phyloP scores from a whole-genome alignment of 441 rosid species.

The Bocquillonia castaneifolia region DNA sequence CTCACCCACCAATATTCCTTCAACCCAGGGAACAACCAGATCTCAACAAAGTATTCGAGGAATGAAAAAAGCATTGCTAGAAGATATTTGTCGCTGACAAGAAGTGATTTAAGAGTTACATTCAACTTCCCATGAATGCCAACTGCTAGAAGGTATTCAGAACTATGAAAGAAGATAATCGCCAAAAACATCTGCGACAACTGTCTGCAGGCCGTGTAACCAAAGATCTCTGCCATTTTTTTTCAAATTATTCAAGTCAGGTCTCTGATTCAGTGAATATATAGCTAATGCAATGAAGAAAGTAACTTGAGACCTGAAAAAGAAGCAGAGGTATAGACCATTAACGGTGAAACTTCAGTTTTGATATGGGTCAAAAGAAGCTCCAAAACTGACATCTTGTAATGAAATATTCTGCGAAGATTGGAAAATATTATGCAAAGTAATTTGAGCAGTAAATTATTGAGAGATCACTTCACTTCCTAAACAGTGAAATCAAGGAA shows the following conservation, averaged over 20 bases:
- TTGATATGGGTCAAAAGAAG: constrained; percentile 19
- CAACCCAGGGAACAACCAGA: constrained; percentile 49
- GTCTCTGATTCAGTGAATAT: constrained; percentile 6
- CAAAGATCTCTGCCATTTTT: constrained; percentile 53
- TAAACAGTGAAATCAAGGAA: too few species aligned
- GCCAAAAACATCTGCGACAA: constrained; percentile 50
- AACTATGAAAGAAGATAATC: constrained; percentile 57
- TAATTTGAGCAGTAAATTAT: too few species aligned
- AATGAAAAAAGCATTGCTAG: constrained; percentile 56
- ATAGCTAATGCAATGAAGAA: neutral
- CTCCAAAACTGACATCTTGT: constrained; percentile 21
- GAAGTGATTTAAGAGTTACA: constrained; percentile 53
- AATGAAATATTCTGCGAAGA: constrained; percentile 21
- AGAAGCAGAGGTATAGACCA: constrained; percentile 19
- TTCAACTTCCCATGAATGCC: constrained; percentile 54
- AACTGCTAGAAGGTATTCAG: constrained; percentile 60
- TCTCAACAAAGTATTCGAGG: constrained; percentile 54
- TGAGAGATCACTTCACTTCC: too few species aligned
- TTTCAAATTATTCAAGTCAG: constrained; percentile 14
- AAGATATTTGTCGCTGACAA: constrained; percentile 56
- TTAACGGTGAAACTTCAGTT: constrained; percentile 19
- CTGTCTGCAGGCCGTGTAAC: constrained; percentile 53
- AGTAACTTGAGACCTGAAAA: constrained; percentile 36
- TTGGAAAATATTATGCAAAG: too few species aligned
- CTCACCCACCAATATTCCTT: constrained; percentile 66